Base-by-base conservation (phyloP, 306 rosid species). In the Acacia crassicarpa region DNA sequence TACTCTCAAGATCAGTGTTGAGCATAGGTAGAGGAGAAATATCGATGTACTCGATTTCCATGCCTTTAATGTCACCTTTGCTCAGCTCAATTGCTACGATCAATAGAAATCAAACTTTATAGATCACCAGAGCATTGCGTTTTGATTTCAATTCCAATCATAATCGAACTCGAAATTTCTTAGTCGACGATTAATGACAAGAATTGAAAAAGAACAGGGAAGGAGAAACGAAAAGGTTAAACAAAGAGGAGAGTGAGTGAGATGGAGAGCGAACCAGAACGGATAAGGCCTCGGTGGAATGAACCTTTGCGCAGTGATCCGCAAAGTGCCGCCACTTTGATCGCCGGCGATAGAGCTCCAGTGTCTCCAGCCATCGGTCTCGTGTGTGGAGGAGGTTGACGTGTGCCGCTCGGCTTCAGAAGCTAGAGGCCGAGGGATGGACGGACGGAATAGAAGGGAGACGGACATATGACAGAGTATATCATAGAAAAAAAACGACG, bases 1-100 rank as follows among this genome's bases (percentile, higher is more conserved):
- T 30, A 19, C 65, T 62, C 38, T 94, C 98, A 75, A 94, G 88
- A 77, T 94, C 98, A 33, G 94, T 92, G 83, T 91, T 89, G 49
- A 89, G 78, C 84, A 94, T 40, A 2, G 98, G 98, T 76, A 92
- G 72, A 0, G 75, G 72, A 5, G 94, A 76, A 48, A 94, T 91
- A 59, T 92, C 97, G n/a, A 92, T 12, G 83, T 86, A 86, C 56
- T 92, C 94, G 12, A 94, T 85, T 8, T 92, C 79, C 16, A 92
- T 9, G 8, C 93, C 98, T 17, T 84, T 49, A 65, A 91, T 75
- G 2, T 56, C 19, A 22, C 75, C 79, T 49, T 92, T 87, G 56
- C 86, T 84, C 4, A 91, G n/a, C 58, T 94, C 87, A 61, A 86
- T 87, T 32, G 98, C 98, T 94, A 12, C 56, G 66, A 19, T 16